phyloP scores from a whole-genome alignment of 305 asterid species.

The Fraxinus angustifolia region DNA sequence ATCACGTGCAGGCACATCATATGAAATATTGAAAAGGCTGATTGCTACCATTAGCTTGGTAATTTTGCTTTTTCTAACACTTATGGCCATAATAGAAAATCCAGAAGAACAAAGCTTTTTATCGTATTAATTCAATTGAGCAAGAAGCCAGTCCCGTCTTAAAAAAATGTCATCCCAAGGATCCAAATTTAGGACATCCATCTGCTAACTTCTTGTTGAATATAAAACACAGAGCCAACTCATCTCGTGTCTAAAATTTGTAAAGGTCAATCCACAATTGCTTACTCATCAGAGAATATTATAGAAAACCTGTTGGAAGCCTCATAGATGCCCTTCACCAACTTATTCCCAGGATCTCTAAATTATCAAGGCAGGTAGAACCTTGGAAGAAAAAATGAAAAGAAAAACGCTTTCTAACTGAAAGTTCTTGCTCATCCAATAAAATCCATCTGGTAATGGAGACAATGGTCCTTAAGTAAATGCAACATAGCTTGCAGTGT shows the following conservation, averaged over 20 bases:
- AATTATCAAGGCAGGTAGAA: slow-evolving; percentile 11
- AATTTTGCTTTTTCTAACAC: slow-evolving; percentile 1
- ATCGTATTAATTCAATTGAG: slow-evolving; percentile 2
- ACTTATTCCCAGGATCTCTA: slow-evolving; percentile 27
- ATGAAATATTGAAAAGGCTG: slow-evolving; percentile 14
- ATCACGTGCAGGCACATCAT: slow-evolving; percentile 10
- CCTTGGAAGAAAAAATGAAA: slow-evolving; percentile 16
- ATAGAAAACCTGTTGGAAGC: slow-evolving; percentile 21
- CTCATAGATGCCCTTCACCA: slow-evolving; percentile 13
- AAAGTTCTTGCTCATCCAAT: slow-evolving; percentile 25
- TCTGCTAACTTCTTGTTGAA: slow-evolving; percentile 11
- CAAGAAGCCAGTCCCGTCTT: slow-evolving; percentile 9
- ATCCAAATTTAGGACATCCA: slow-evolving; percentile 17
- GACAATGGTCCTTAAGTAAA: slow-evolving; percentile 15
- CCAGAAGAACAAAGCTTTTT: background rate
- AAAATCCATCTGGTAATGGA: slow-evolving; percentile 15
- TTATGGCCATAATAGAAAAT: slow-evolving; percentile 5
- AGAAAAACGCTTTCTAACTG: slow-evolving; percentile 13
- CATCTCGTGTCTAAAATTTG: slow-evolving; percentile 23
- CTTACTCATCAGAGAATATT: slow-evolving; percentile 22
- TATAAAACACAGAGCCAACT: slow-evolving; percentile 18
- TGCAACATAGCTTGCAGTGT: slow-evolving; percentile 25
- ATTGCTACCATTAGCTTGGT: slow-evolving; percentile 10
- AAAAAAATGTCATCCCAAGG: slow-evolving; percentile 3
- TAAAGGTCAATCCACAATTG: slow-evolving; percentile 23